Conservation (phyloP, 129 eudicot species). For the Pulicaria dysenterica region DNA sequence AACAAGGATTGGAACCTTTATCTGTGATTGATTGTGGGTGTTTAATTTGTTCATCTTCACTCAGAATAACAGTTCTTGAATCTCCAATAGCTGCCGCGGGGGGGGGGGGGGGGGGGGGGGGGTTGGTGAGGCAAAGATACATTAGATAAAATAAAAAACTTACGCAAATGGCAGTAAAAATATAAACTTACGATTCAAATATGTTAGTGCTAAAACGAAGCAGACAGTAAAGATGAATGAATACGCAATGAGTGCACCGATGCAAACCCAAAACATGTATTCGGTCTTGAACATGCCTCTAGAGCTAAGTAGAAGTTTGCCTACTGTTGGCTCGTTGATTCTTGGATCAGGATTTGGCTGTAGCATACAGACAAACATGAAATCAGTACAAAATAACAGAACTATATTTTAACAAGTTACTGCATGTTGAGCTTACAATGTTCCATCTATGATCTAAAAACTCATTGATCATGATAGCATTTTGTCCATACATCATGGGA, state of each 20-base stretch:
- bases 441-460: conserved; percentile 27
- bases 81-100: conserved; percentile 70
- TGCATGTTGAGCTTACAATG: conserved; percentile 42
- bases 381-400: not conserved
- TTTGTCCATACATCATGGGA: conserved; percentile 31
- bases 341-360: conserved; percentile 68
- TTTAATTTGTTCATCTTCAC: conserved; percentile 36
- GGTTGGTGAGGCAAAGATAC: conserved; percentile 7
- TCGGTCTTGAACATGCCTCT: conserved; percentile 61
- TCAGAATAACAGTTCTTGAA: conserved; percentile 48
- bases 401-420: not conserved
- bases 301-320: conserved; percentile 59
- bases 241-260: conserved; percentile 66
- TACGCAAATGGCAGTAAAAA: not conserved
- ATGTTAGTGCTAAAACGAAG: conserved; percentile 62
- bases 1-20: conserved; percentile 19
- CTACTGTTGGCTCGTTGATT: conserved; percentile 60
- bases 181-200: conserved; percentile 63
- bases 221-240: conserved; percentile 66
- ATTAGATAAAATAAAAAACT: conserved; percentile 31
- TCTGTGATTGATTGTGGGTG: conserved; percentile 18
- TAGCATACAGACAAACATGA: not conserved
- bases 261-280: conserved; percentile 70
- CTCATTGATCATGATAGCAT: conserved; percentile 25
- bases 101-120: too few relatives aligned